phyloP scores from a whole-genome alignment of 805 yeast genomes.

The Pichia ethanolica region DNA sequence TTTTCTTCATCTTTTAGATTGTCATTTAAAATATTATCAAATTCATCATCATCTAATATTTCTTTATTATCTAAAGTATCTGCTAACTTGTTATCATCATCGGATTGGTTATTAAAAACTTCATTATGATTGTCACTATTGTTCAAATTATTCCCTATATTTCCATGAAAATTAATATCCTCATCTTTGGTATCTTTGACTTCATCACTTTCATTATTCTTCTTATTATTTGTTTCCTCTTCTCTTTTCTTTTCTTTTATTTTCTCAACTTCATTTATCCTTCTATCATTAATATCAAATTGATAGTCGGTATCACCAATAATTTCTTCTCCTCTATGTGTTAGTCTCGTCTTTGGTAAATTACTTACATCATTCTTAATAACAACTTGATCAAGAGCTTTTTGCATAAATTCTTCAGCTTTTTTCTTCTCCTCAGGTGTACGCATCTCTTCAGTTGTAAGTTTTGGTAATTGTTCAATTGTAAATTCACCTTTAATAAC shows the following conservation, averaged over 20 bases:
- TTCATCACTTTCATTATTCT: neutral
- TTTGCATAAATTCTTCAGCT: conserved; percentile 64
- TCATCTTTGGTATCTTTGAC: conserved; percentile 5
- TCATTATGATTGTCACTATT: too few relatives aligned
- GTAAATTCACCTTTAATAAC: conserved; percentile 48
- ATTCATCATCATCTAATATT: conserved; percentile 15
- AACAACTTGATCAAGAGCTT: conserved; percentile 61
- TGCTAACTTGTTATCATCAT: neutral
- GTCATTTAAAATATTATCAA: conserved; percentile 12
- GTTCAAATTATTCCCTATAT: too few relatives aligned
- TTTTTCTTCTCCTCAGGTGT: conserved; percentile 63
- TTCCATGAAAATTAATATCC: neutral
- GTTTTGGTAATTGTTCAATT: conserved; percentile 50
- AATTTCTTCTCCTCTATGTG: conserved; percentile 86
- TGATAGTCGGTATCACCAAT: conserved; percentile 45
- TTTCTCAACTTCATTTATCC: conserved; percentile 20
- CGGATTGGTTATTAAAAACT: neutral
- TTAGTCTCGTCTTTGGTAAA: conserved; percentile 58
- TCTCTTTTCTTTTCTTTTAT: conserved; percentile 12
- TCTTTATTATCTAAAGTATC: conserved; percentile 6
- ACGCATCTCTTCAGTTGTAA: conserved; percentile 67
- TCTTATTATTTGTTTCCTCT: conserved; percentile 2
- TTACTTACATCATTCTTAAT: conserved; percentile 37
- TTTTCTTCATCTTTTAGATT: neutral
- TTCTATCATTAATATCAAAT: conserved; percentile 19